A percentile compares a stretch with the other conserved stretches of the same genome.
These are phyloP conservation scores for Apostasia ramifera DNA, from an alignment of 106 monocot genomes.

Conservation along the genomic window DNA sequence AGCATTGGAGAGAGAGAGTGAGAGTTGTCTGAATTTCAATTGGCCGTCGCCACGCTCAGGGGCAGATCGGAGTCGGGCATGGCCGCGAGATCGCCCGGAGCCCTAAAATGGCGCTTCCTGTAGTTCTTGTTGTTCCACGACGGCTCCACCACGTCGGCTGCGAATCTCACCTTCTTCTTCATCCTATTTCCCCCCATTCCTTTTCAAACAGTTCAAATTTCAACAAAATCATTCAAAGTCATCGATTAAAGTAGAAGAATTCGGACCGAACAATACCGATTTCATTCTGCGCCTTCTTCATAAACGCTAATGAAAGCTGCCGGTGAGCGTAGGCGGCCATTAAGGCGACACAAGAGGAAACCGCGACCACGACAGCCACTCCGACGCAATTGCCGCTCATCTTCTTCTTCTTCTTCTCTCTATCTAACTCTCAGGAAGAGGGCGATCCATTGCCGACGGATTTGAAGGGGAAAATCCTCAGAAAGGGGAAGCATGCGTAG, in stretches of 20 bases:
- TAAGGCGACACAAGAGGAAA: constrained; percentile 38
- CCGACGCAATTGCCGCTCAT: constrained; percentile 23
- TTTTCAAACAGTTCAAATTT: not conserved
- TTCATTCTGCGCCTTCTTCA: constrained; percentile 27
- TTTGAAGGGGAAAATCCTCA: too few species aligned
- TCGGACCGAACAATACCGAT: constrained; percentile 12
- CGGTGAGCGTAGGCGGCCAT: constrained; percentile 28
- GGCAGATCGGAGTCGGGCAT: too few species aligned
- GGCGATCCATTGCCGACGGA: too few species aligned
- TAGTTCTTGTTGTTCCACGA: constrained; percentile 53
- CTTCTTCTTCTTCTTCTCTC: constrained; percentile 16
- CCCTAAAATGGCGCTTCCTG: constrained; percentile 9
- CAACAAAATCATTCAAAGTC: not conserved
- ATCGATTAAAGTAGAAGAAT: not conserved
- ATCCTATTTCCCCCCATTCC: not conserved
- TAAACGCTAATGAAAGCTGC: constrained; percentile 28
- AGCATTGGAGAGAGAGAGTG: too few species aligned
- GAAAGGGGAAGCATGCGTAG: too few species aligned
- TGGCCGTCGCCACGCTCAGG: too few species aligned
- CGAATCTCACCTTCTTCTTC: constrained; percentile 58
- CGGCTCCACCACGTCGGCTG: constrained; percentile 47
- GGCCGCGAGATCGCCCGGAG: too few species aligned
- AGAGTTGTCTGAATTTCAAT: too few species aligned
- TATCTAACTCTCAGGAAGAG: not conserved
- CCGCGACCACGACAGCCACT: constrained; percentile 36